A percentile compares a stretch with the other conserved stretches of the same genome.
Conservation (phyloP, 1,284 basidiomycete genomes). For the Rhodotorula sp. region DNA sequence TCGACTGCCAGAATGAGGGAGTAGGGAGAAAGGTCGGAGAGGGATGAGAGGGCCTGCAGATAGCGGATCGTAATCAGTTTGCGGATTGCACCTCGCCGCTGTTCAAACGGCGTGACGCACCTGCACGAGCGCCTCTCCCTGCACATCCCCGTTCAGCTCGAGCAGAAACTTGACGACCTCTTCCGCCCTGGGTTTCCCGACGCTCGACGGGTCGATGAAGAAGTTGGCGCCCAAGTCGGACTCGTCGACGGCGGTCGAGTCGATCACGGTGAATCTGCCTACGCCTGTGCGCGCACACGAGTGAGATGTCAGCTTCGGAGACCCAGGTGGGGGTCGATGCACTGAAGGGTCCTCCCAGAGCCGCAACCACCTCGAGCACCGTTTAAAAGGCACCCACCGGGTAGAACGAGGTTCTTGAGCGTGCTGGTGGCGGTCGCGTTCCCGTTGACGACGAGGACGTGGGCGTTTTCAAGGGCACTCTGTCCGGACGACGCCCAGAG, state of each 20-base stretch:
- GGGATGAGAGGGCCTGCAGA: conserved; percentile 49
- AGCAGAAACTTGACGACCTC: conserved; percentile 74
- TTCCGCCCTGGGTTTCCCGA: conserved; percentile 74
- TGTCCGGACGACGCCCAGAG: conserved; percentile 95
- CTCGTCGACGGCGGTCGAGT: conserved; percentile 60
- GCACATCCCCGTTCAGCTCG: conserved; percentile 86
- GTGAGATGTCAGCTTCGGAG: not conserved
- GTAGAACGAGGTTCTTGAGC: conserved; percentile 92
- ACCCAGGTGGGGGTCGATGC: not conserved
- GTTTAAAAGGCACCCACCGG: conserved; percentile 54
- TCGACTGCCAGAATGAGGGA: conserved; percentile 84
- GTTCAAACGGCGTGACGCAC: conserved; percentile 40
- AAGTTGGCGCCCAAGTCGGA: conserved; percentile 94
- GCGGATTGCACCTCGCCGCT: not conserved
- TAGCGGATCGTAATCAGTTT: not conserved
- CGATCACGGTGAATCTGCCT: conserved; percentile 85
- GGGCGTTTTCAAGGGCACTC: conserved; percentile 79
- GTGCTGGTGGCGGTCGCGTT: conserved; percentile 79
- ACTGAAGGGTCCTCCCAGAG: not conserved
- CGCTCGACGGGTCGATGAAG: conserved; percentile 75
- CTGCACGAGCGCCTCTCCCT: conserved; percentile 61
- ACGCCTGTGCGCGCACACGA: conserved; percentile 56
- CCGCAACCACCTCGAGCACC: not conserved
- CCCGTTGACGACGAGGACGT: conserved; percentile 75
- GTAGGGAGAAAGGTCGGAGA: conserved; percentile 56